Conservation (phyloP, 2,329 filamentous ascomycete genomes). For the Cladosporium sp. region DNA sequence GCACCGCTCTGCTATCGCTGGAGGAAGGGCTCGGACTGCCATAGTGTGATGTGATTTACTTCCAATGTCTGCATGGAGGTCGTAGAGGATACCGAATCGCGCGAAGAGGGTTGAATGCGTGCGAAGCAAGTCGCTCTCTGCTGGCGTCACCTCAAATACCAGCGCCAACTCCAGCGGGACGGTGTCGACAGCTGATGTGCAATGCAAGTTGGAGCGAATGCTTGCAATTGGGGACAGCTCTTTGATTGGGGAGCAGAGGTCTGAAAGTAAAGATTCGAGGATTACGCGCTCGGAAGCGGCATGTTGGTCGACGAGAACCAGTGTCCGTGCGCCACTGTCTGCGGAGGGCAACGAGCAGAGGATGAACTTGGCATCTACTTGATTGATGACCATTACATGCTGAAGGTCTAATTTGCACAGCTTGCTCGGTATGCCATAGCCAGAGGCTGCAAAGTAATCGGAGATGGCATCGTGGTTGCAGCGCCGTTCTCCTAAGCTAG, state of each 20-base stretch:
- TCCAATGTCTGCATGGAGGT: constrained; percentile 38
- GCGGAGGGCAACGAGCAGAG: constrained; percentile 59
- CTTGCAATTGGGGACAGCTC: not conserved
- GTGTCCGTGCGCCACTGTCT: constrained; percentile 38
- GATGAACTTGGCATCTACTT: constrained; percentile 91
- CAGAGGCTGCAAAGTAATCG: not conserved
- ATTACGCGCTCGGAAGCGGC: constrained; percentile 87
- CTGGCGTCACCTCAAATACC: constrained; percentile 63
- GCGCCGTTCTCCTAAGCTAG: not conserved
- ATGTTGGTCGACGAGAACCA: constrained; percentile 89
- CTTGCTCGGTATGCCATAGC: not conserved
- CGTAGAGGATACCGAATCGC: constrained; percentile 73
- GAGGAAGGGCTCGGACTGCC: constrained; percentile 64
- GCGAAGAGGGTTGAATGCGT: constrained; percentile 60
- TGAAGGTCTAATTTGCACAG: constrained; percentile 46
- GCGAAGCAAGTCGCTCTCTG: constrained; percentile 63
- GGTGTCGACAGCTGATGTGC: constrained; percentile 35
- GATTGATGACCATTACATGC: constrained; percentile 68
- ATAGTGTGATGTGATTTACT: constrained; percentile 21
- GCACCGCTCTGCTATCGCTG: constrained; percentile 75
- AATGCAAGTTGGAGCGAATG: constrained; percentile 10
- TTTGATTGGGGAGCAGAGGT: constrained; percentile 49
- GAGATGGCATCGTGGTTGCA: not conserved
- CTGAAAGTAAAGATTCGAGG: constrained; percentile 70
- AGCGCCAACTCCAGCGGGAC: constrained; percentile 55